Percentiles rank a stretch among this genome's conserved stretches.
These are phyloP conservation scores for Talaromyces trachyspermus DNA, from an alignment of 495 filamentous ascomycete genomes.

Conservation along the genomic window DNA sequence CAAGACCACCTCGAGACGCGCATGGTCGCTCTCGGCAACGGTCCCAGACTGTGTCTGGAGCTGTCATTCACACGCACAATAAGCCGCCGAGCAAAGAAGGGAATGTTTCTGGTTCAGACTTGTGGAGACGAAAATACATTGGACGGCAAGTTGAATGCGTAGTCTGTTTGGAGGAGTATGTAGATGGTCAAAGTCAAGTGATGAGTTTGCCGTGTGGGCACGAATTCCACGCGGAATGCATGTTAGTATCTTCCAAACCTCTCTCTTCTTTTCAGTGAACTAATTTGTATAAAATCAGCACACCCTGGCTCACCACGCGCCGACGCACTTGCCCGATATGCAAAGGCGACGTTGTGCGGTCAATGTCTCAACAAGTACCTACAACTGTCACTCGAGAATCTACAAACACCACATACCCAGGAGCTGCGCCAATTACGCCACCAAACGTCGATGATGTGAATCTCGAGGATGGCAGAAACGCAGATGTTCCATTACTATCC, in stretches of 20 bases:
- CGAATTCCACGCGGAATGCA: constrained; percentile 97
- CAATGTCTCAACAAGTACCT: constrained; percentile 31
- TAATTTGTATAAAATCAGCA: constrained; percentile 47
- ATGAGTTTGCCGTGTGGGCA: constrained; percentile 99
- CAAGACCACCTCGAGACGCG: constrained; percentile 21
- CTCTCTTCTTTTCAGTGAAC: constrained; percentile 3
- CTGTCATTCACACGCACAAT: constrained; percentile 27
- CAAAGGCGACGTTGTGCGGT: constrained; percentile 88
- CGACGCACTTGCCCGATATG: constrained; percentile 96
- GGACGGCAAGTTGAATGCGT: constrained; percentile 89
- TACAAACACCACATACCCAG: neutral
- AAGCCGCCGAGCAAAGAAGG: constrained; percentile 43
- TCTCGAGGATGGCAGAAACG: constrained; percentile 30
- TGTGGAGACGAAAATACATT: constrained; percentile 75
- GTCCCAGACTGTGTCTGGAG: constrained; percentile 57
- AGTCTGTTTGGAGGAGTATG: constrained; percentile 95
- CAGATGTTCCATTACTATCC: constrained; percentile 33
- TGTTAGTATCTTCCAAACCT: constrained; percentile 72
- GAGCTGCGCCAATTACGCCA: neutral
- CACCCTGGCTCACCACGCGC: constrained; percentile 94
- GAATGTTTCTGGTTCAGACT: constrained; percentile 29
- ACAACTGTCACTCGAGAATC: neutral
- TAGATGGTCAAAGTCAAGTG: constrained; percentile 87
- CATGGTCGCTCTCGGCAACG: constrained; percentile 49
- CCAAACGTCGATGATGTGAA: constrained; percentile 15